Conservation (phyloP, 108 stramenopile genomes). For the Halocafeteria seosinensis region DNA sequence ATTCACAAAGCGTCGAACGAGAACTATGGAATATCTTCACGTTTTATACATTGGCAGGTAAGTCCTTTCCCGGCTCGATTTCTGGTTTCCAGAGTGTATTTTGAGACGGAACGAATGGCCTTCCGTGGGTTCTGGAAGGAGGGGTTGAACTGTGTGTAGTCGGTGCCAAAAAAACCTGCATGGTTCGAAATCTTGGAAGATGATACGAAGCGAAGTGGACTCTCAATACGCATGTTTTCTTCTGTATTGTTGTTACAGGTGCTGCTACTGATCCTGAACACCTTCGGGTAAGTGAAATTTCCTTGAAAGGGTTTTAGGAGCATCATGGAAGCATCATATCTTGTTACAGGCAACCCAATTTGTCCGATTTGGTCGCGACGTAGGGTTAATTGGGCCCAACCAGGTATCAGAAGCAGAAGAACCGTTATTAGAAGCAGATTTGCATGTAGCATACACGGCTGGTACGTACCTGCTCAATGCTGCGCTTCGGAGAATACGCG, state of each 20-base stretch:
- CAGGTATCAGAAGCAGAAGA: neutral
- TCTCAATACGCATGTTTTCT: no score
- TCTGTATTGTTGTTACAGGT: no score
- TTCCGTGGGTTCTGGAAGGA: no score
- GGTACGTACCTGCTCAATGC: no score
- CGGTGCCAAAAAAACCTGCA: no score
- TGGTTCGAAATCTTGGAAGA: no score
- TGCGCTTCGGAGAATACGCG: no score
- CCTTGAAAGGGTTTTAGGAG: neutral
- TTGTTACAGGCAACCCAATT: constrained; percentile 3
- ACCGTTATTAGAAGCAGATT: constrained; percentile 1
- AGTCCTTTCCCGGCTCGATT: no score
- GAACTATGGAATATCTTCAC: constrained; percentile 50
- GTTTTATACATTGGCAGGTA: constrained; percentile 36
- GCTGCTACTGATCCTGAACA: constrained; percentile 21
- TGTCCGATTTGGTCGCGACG: constrained; percentile 1
- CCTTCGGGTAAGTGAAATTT: neutral
- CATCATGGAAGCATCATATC: neutral
- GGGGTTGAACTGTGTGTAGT: no score
- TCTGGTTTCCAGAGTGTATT: no score
- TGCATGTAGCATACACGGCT: constrained; percentile 13
- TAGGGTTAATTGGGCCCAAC: neutral
- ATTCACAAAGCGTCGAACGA: constrained; percentile 26
- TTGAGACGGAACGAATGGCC: no score
- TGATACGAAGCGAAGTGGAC: no score